A percentile compares a stretch with the other conserved stretches of the same genome.
These are phyloP conservation scores for Gypsophila paniculata DNA, from an alignment of 179 eudicot genomes.

Conservation along the genomic window DNA sequence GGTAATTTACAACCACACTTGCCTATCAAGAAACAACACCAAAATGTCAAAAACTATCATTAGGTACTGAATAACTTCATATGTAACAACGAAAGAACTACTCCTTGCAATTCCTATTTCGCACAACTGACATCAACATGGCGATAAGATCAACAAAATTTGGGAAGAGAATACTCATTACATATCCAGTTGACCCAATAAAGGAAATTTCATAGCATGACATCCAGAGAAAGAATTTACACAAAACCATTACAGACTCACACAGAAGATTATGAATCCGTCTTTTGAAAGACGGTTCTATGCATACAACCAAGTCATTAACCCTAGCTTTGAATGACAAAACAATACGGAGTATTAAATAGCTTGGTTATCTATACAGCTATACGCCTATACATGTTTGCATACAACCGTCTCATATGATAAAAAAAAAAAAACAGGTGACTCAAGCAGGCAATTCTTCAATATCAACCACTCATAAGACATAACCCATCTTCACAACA, in stretches of 20 bases:
- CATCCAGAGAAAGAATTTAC: background rate
- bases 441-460: background rate
- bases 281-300: too few species aligned
- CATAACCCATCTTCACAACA: background rate
- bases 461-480: background rate
- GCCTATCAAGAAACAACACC: background rate
- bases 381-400: too few species aligned
- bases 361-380: too few species aligned
- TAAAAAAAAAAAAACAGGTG: too few species aligned
- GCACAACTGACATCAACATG: background rate
- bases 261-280: too few species aligned
- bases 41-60: background rate
- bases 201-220: background rate
- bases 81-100: background rate
- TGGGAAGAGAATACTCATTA: background rate
- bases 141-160: background rate
- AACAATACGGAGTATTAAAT: too few species aligned
- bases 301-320: too few species aligned
- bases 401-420: too few species aligned
- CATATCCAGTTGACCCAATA: conserved; percentile 9
- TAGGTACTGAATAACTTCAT: background rate
- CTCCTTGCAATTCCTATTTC: background rate
- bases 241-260: background rate
- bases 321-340: too few species aligned
- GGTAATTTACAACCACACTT: background rate